These are phyloP conservation scores for Hyaloscypha bicolor DNA, from an alignment of 495 filamentous ascomycete species.

Conservation along the genomic window DNA sequence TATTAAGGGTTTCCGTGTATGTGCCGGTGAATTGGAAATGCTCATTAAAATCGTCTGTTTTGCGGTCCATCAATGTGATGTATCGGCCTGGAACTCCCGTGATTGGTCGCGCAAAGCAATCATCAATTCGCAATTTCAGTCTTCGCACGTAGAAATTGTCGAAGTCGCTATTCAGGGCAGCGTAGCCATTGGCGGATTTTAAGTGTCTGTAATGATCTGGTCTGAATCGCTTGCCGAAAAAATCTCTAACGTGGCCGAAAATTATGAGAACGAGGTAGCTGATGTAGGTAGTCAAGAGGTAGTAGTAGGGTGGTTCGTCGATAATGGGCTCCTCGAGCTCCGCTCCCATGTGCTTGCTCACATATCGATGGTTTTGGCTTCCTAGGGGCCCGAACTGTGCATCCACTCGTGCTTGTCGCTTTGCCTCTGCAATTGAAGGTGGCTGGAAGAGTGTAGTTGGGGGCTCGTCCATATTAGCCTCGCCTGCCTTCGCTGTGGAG, in stretches of 20 bases:
- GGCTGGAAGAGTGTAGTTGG: conserved; percentile 89
- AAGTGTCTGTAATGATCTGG: conserved; percentile 79
- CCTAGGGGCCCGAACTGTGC: conserved; percentile 91
- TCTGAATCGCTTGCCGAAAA: conserved; percentile 95
- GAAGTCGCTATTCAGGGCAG: conserved; percentile 96
- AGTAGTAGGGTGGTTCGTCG: conserved; percentile 97
- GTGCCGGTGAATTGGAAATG: conserved; percentile 87
- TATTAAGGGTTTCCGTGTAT: conserved; percentile 92
- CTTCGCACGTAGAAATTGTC: conserved; percentile 97
- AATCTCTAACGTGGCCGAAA: conserved; percentile 93
- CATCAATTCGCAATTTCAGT: conserved; percentile 91
- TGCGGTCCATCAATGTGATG: conserved; percentile 89
- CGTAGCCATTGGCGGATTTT: conserved; percentile 83
- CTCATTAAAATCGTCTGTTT: conserved; percentile 84
- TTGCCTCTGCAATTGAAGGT: conserved; percentile 82
- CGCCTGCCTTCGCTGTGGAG: conserved; percentile 83
- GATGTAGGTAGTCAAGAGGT: conserved; percentile 93
- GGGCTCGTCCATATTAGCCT: conserved; percentile 70
- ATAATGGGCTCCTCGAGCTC: conserved; percentile 81
- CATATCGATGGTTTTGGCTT: conserved; percentile 78
- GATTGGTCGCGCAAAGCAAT: conserved; percentile 90
- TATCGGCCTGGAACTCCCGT: conserved; percentile 93
- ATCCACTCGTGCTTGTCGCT: conserved; percentile 72
- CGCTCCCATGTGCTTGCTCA: conserved; percentile 79
- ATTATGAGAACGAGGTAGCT: conserved; percentile 95